These are phyloP conservation scores for Monosporascus sp. DNA, from an alignment of 2,329 filamentous ascomycete species.

Conservation along the genomic window DNA sequence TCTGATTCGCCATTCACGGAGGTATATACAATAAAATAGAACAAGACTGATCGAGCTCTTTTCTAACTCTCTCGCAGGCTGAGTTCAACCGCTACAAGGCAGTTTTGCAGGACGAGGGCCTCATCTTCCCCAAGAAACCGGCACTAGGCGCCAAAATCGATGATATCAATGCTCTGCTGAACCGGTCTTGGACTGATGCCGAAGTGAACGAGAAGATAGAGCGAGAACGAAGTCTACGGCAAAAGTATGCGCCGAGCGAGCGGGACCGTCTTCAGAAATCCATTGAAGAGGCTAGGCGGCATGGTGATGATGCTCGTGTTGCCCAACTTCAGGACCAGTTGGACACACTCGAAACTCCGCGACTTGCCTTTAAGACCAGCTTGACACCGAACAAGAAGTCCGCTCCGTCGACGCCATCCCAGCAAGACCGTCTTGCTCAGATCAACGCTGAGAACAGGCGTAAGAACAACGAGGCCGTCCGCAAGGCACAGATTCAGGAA, in stretches of 20 bases:
- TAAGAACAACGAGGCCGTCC: constrained; percentile 82
- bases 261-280: constrained; percentile 61
- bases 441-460: constrained; percentile 82
- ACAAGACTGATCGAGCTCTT: background rate
- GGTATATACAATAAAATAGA: constrained; percentile 39
- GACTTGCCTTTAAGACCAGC: constrained; percentile 67
- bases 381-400: constrained; percentile 51
- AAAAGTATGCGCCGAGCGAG: constrained; percentile 61
- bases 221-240: constrained; percentile 62
- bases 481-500: constrained; percentile 83
- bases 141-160: constrained; percentile 66
- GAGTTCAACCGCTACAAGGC: constrained; percentile 81
- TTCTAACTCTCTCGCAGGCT: constrained; percentile 38
- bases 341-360: constrained; percentile 59
- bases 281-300: constrained; percentile 60
- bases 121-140: constrained; percentile 68
- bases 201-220: constrained; percentile 77
- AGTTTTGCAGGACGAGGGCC: constrained; percentile 65
- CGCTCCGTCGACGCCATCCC: constrained; percentile 45
- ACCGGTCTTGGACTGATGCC: constrained; percentile 74
- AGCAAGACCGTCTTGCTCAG: constrained; percentile 78
- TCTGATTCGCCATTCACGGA: constrained; percentile 84
- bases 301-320: constrained; percentile 55
- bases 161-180: constrained; percentile 74
- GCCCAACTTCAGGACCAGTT: constrained; percentile 54